A percentile compares a stretch with the other conserved stretches of the same genome.
These are phyloP conservation scores for Triangularia verruculosa DNA, from an alignment of 2,329 filamentous ascomycete genomes.

Conservation along the genomic window DNA sequence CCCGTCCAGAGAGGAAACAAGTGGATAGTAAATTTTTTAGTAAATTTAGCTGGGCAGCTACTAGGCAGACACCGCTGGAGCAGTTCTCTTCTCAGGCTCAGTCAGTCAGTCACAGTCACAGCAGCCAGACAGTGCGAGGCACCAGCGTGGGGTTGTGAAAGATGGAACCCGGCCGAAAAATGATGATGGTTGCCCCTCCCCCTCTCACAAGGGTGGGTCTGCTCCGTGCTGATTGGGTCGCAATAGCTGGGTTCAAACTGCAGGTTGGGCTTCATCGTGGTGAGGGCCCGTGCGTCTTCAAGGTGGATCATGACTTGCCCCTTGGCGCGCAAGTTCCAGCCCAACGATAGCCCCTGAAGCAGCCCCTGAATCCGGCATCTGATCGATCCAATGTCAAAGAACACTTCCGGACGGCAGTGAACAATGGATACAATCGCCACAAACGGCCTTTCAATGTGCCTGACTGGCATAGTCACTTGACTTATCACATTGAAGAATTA, in stretches of 20 bases:
- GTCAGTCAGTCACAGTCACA: background rate
- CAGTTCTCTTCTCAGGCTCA: background rate
- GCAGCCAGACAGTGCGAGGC: background rate
- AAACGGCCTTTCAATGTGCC: background rate
- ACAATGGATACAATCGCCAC: background rate
- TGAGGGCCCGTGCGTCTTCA: background rate
- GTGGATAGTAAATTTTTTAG: background rate
- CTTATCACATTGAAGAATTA: background rate
- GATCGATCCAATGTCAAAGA: background rate
- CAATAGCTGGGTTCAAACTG: background rate
- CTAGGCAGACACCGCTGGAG: background rate
- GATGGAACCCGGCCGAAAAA: background rate
- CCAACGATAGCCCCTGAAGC: background rate
- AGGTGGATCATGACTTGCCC: background rate
- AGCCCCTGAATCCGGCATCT: background rate
- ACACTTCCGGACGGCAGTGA: background rate
- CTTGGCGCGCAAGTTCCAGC: background rate
- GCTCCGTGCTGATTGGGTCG: background rate
- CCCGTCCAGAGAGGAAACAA: background rate
- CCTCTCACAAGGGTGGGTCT: background rate
- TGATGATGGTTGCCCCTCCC: background rate
- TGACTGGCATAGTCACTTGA: background rate
- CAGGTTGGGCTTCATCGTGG: background rate
- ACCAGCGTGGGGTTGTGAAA: background rate
- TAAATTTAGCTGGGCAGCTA: background rate